Evolutionary conservation across 805 yeast species (phyloP).

Genomic region (Metschnikowia rubicola): DNA sequence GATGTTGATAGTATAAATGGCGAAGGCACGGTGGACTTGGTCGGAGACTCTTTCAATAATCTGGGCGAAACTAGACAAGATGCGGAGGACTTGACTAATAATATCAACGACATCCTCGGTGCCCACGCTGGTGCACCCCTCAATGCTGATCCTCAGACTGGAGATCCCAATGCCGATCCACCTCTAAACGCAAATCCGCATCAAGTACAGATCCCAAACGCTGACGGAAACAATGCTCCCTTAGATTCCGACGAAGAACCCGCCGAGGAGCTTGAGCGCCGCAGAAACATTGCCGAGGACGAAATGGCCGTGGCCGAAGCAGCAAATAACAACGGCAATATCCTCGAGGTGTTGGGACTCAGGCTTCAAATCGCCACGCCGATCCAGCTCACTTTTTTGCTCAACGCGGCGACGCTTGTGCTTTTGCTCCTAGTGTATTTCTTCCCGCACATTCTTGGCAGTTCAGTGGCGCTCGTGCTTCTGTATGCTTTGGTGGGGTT

Average conservation of each 20-base stretch:
- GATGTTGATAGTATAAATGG: too few relatives aligned
- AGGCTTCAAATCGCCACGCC: slow-evolving; percentile 35
- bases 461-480: slow-evolving; percentile 8
- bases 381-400: slow-evolving; percentile 28
- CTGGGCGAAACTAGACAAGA: too few relatives aligned
- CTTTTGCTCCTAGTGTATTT: slow-evolving; percentile 43
- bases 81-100: too few relatives aligned
- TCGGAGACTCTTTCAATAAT: too few relatives aligned
- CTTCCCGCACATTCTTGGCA: slow-evolving; percentile 48
- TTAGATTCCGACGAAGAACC: slow-evolving; percentile 12
- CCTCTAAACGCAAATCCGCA: background rate
- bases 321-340: slow-evolving; percentile 19
- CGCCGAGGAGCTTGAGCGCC: slow-evolving; percentile 14
- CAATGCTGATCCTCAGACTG: too few relatives aligned
- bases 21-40: too few relatives aligned
- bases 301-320: slow-evolving; percentile 17
- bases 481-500: slow-evolving; percentile 3
- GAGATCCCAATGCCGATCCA: background rate
- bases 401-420: slow-evolving; percentile 30
- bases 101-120: too few relatives aligned
- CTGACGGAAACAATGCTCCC: background rate
- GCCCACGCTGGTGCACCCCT: too few relatives aligned
- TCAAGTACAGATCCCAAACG: too few relatives aligned
- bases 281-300: slow-evolving; percentile 14
- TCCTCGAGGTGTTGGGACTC: slow-evolving; percentile 37